These are phyloP conservation scores for Apophysomyces sp. DNA, from an alignment of 371 early-diverging fungal species.

Conservation along the genomic window DNA sequence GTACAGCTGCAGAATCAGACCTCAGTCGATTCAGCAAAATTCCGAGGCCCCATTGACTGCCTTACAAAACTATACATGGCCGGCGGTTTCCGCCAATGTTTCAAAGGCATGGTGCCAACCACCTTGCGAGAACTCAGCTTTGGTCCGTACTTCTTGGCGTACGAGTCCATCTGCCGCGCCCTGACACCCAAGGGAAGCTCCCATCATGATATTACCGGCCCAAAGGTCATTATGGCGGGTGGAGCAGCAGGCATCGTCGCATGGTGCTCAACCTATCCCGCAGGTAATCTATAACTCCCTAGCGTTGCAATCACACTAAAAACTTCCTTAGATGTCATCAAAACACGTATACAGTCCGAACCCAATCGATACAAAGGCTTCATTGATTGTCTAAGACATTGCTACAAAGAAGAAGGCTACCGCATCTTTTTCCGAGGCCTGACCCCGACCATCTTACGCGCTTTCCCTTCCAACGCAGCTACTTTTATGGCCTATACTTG, in stretches of 20 bases:
- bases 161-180: constrained; percentile 60
- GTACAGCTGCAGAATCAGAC: constrained; percentile 63
- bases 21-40: constrained; percentile 8
- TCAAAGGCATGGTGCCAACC: constrained; percentile 64
- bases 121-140: constrained; percentile 72
- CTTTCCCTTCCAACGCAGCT: constrained; percentile 86
- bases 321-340: constrained; percentile 64
- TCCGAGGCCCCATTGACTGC: constrained; percentile 63
- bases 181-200: constrained; percentile 21
- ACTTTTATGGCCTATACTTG: constrained; percentile 69
- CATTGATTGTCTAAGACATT: constrained; percentile 47
- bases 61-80: constrained; percentile 48
- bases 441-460: constrained; percentile 76
- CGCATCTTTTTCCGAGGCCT: constrained; percentile 69
- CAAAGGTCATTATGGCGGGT: constrained; percentile 66
- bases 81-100: constrained; percentile 67
- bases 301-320: not conserved
- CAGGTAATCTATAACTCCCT: constrained; percentile 33
- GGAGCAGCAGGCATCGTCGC: constrained; percentile 76
- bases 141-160: constrained; percentile 76
- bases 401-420: constrained; percentile 62
- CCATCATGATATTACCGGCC: constrained; percentile 48
- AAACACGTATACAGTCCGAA: constrained; percentile 73
- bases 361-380: constrained; percentile 57
- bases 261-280: constrained; percentile 80